Conservation (phyloP, 2,329 filamentous ascomycete genomes). For the Sporothrix pallida region DNA sequence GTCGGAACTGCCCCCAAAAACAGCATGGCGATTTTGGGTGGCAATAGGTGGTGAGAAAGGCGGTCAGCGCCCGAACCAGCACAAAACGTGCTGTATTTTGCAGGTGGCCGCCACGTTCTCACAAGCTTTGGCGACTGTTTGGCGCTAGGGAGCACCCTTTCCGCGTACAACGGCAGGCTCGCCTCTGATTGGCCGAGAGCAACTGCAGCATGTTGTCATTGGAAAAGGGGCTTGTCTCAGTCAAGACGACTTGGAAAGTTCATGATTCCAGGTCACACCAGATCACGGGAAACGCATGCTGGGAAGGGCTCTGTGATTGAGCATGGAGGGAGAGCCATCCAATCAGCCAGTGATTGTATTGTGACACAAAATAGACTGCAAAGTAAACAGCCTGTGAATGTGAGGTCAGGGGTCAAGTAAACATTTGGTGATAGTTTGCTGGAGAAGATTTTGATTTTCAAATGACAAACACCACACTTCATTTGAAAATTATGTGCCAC, state of each 20-base stretch:
- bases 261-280: neutral
- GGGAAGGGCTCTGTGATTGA: too few relatives aligned
- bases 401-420: neutral
- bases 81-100: neutral
- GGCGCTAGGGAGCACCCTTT: conserved; percentile 10
- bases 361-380: neutral
- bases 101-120: neutral
- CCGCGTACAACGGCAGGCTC: neutral
- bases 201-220: conserved; percentile 2
- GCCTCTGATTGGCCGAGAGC: neutral
- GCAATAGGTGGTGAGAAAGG: conserved; percentile 18
- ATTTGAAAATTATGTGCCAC: neutral
- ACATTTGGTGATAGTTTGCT: neutral
- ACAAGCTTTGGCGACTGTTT: neutral
- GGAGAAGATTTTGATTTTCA: neutral
- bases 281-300: too few relatives aligned
- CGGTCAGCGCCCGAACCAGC: neutral
- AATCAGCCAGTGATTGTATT: too few relatives aligned
- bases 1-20: neutral
- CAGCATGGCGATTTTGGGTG: neutral
- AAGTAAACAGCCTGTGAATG: neutral
- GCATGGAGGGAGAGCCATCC: neutral
- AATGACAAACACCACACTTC: neutral
- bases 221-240: conserved; percentile 15
- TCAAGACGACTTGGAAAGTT: neutral